phyloP scores from a whole-genome alignment of 306 rosid species.

The Vicia villosa region DNA sequence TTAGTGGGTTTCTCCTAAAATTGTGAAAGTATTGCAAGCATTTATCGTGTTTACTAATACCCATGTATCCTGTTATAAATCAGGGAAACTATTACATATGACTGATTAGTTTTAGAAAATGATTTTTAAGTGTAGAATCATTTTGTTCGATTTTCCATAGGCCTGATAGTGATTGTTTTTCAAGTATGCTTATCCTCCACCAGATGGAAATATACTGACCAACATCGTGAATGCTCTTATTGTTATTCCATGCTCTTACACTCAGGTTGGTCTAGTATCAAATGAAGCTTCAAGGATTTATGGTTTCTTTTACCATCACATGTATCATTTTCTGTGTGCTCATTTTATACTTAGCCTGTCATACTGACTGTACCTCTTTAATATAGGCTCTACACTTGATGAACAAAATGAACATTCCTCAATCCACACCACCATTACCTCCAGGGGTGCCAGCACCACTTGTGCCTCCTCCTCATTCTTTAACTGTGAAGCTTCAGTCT shows the following conservation, averaged over 20 bases:
- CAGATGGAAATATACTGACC: conserved; percentile 89
- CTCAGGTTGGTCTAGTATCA: conserved; percentile 64
- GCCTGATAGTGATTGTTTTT: conserved; percentile 27
- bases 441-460: conserved; percentile 62
- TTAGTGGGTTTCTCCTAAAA: neutral
- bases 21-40: neutral
- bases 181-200: conserved; percentile 96
- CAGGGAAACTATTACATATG: conserved; percentile 1
- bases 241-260: conserved; percentile 91
- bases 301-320: conserved; percentile 23
- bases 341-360: conserved; percentile 26
- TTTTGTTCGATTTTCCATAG: neutral
- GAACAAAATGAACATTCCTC: conserved; percentile 98
- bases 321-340: conserved; percentile 24
- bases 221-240: conserved; percentile 90
- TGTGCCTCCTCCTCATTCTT: conserved; percentile 53
- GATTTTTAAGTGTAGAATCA: conserved; percentile 8
- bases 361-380: conserved; percentile 35
- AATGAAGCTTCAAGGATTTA: conserved; percentile 21
- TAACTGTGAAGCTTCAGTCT: conserved; percentile 43
- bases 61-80: neutral
- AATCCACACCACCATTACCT: conserved; percentile 93
- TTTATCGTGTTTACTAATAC: neutral
- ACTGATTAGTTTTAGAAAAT: conserved; percentile 2
- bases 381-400: conserved; percentile 86